Base-by-base conservation (phyloP, 78 protist species). In the Trichosphaerium sp. region DNA sequence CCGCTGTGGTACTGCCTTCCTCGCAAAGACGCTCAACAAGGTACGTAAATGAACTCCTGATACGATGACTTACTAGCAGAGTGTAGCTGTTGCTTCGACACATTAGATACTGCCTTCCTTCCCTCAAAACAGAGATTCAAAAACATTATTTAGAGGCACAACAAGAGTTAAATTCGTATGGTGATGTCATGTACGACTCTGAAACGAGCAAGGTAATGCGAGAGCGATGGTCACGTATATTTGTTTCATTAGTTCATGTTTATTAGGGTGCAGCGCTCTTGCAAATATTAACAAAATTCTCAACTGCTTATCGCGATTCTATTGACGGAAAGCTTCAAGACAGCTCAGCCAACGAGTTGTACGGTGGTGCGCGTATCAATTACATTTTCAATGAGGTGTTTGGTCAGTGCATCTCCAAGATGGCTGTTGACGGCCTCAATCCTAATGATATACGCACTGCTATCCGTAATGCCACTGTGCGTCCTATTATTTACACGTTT, bases 301-400 rank as follows among this genome's bases (percentile, higher is more conserved):
- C 69, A n/a, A 4, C 42, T 28, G 2, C 0, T 39, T 62, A 48
- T 52, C 4, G 18, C 71, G 32, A 4, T n/a, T 18, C 23, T 25
- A 54, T 89, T 34, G 94, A 85, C 4, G 94, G 94, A 7, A 25
- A 52, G 3, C 1, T 37, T 21, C 4, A 52, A 25, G 31, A 18
- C 35, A 0, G 55, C 2, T 18, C 8, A 7, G 58, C 61, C 12
- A 18, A 14, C 8, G 73, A 82, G 52, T 67, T 82, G 60, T 49
- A 74, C 57, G 89, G 94, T 23, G 97, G 97, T 18, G 98, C 98
- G 10, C 80, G 95, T n/a, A 88, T 94, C 59, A 5, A 75, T 37
- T 66, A 65, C 58, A 76, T 94, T 12, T 89, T 86, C 81, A 58
- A 78, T 71, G 80, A 85, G 26, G 84, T 57, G 11, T 85, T 91